Evolutionary conservation across 495 filamentous ascomycete genomes (phyloP), one percentile per base, ranked within the genome.

Genomic region (Penicillium coffeae): DNA sequence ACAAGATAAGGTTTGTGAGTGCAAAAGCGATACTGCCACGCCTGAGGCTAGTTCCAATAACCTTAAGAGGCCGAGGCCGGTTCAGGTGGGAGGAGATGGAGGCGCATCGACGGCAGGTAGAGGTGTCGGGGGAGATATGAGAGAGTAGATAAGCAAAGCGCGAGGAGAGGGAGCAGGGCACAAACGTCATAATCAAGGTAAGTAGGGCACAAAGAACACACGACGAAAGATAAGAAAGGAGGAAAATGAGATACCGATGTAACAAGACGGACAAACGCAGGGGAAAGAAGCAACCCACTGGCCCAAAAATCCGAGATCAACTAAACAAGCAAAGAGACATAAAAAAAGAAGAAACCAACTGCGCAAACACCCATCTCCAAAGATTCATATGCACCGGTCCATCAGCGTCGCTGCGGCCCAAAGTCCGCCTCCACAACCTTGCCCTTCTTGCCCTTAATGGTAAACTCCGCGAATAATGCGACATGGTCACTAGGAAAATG

Each of bases 401-500:
- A 42, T 78, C 65, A 80, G 59, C 71, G 74, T 56, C 72, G 70
- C 66, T 79, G 75, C 51, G 74, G 75, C 47, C 81, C 79, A 69
- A 83, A 83, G 62, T 82, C 78, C 47, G 78, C 74, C 48, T 85
- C 84, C 53, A 81, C 72, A 58, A 75, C 72, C 72, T 91, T 90
- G 64, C 83, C 86, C 63, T 93, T 87, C 73, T 94, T 96, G 19
- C 79, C 78, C 71, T 96, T 96, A 69, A 97, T 84, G 47, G 84
- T 78, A 69, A 96, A 96, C 70, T 97, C 89, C 47, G 88, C 86
- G 71, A 90, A 81, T 56, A 98, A 81, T 67, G 90, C 87, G 57
- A 98, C 80, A 70, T 98, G 93, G 67, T 98, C 93, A 65, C 89
- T 93, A 1, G 94, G 94, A 72, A 96, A 96, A 70, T 97, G 93